A percentile compares a stretch with the other conserved stretches of the same genome.
Evolutionary conservation across 176 grass and related monocot genomes (phyloP).

Genomic region (Musa troglodytarum): DNA sequence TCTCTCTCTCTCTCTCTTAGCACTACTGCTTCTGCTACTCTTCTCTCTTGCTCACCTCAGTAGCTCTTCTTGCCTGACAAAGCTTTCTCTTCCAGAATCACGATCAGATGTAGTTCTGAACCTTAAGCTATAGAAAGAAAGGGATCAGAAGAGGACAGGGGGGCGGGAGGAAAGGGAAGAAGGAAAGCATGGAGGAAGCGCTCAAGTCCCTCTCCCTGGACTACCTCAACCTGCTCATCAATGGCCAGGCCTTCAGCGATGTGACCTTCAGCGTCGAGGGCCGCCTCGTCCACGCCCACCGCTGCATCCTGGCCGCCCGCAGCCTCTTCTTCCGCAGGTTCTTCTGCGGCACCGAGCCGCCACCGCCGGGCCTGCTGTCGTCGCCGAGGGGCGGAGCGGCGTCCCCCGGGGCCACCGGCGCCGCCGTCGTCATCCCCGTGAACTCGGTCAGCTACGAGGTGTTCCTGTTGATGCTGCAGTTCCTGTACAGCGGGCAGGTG

Average conservation of each 20-base stretch:
- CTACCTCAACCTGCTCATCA: slow-evolving; percentile 97
- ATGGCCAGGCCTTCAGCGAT: slow-evolving; percentile 98
- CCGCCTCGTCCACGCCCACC: slow-evolving; percentile 88
- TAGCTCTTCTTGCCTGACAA: neutral
- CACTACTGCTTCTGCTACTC: neutral
- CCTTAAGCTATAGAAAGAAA: slow-evolving; percentile 15
- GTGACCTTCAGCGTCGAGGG: slow-evolving; percentile 95
- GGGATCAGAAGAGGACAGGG: slow-evolving; percentile 30
- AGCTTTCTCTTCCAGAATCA: neutral
- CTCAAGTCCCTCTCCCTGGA: slow-evolving; percentile 91
- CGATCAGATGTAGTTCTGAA: neutral
- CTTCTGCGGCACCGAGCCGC: slow-evolving; percentile 61
- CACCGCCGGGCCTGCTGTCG: slow-evolving; percentile 33
- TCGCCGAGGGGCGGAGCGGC: slow-evolving; percentile 33
- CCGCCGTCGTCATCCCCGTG: slow-evolving; percentile 51
- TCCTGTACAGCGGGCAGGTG: slow-evolving; percentile 97
- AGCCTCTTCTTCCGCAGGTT: slow-evolving; percentile 98
- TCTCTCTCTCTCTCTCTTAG: neutral
- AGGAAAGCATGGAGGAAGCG: slow-evolving; percentile 70
- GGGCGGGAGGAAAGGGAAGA: slow-evolving; percentile 22
- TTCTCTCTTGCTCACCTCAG: neutral
- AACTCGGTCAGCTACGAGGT: slow-evolving; percentile 96
- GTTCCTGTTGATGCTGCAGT: slow-evolving; percentile 91
- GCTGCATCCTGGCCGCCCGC: slow-evolving; percentile 93
- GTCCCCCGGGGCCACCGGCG: neutral